Percentiles rank a stretch among this genome's conserved stretches.
phyloP scores from a whole-genome alignment of 73 alveolate species.

The Uronychia setigera region DNA sequence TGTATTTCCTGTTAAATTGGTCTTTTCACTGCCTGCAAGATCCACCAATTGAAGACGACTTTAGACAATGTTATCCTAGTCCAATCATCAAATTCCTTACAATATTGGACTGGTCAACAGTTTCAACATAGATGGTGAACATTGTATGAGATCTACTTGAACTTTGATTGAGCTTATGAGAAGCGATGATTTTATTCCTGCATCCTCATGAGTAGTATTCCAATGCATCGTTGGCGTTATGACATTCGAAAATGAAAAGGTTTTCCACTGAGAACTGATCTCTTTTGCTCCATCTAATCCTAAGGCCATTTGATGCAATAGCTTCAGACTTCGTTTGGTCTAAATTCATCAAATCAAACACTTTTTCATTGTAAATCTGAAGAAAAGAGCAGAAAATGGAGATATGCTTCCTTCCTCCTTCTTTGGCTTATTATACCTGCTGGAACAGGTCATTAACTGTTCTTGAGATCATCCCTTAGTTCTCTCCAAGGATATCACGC shows the following conservation, averaged over 20 bases:
- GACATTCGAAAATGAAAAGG: constrained; percentile 73
- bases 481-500: not conserved
- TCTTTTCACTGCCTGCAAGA: constrained; percentile 97
- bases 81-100: constrained; percentile 68
- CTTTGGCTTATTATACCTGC: constrained; percentile 26
- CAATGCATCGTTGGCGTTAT: constrained; percentile 75
- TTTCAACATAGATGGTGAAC: constrained; percentile 82
- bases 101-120: constrained; percentile 69
- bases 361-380: constrained; percentile 72
- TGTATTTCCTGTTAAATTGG: constrained; percentile 88
- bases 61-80: constrained; percentile 68
- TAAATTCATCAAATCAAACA: constrained; percentile 63
- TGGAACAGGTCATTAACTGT: constrained; percentile 45
- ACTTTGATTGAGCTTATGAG: constrained; percentile 88
- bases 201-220: constrained; percentile 77
- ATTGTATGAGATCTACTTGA: constrained; percentile 96
- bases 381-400: constrained; percentile 53
- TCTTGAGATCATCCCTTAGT: constrained; percentile 48
- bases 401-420: constrained; percentile 26
- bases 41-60: constrained; percentile 95
- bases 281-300: constrained; percentile 80
- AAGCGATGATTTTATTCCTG: constrained; percentile 92
- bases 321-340: constrained; percentile 10
- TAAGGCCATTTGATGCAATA: constrained; percentile 45
- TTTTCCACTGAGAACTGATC: constrained; percentile 83